Base-by-base conservation (phyloP, 306 rosid species). In the Trichosanthes cucumerina region DNA sequence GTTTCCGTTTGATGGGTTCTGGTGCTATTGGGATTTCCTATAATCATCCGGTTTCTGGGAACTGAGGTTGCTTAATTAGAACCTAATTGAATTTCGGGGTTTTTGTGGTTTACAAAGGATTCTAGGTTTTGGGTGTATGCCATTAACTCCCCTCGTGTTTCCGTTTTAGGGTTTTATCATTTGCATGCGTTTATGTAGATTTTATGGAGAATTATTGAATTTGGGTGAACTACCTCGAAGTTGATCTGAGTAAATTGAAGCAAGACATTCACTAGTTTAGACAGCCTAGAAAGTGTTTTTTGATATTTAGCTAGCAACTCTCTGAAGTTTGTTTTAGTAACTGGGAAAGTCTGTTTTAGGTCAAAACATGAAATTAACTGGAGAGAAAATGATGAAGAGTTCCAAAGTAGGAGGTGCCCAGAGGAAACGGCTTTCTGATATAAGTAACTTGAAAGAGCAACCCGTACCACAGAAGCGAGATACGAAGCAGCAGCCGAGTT, bases 341-440 rank as follows among this genome's bases (percentile, higher is more conserved):
- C 23, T 54, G 68, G 8, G 38, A 38, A 28, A 79, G 34, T 60
- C 52, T 76, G 68, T 19, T 23, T 12, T 56, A 13, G 53, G 41
- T 57, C 79, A 88, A 92, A 95, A 84, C 68, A 41, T 57, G 24
- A 84, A 83, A 63, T 5, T 80, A 11, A 81, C 75, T 75, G 86
- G 81, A 59, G 88, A 68, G 43, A 86, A 78, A 85, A 16, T 56
- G 77, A 62, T 56, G 16, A 88, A 80, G 84, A 83, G 77, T 44
- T 82, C 75, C 53, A 79, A 82, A 49, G 74, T 79, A 9, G 93
- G 85, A 82, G 81, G 82, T 59, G 19, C 83, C 21, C 84, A 62
- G 18, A 87, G 88, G 82, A 91, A 84, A 83, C 78, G 56, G 77
- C 97, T 95, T 62, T 83, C 88, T 4, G 96, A 92, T 63, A 83